Base-by-base conservation (phyloP, 148 eudicot genomes). In the Chenopodium berlandieri region DNA sequence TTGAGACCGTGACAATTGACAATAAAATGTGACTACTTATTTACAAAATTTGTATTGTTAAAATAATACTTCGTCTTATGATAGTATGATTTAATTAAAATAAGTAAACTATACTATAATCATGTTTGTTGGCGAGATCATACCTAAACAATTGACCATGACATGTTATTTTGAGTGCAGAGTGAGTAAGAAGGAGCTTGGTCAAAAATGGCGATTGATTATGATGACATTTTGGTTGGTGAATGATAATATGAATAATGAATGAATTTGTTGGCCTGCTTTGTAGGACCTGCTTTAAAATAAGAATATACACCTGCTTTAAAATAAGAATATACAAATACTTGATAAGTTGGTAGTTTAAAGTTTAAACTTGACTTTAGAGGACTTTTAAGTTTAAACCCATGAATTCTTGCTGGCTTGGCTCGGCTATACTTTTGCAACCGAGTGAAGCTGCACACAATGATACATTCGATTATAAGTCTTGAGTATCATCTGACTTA, bases 181-280 rank as follows among this genome's bases (percentile, higher is more conserved):
- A 20, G 54, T n/a, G 62, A 56, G 62, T 56, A 56, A 56, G 62
- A 56, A 14, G 17, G 22, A 81, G 65, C 8, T 20, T 20, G 83
- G 79, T 66, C 79, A 75, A 81, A 9, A 30, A 23, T 47, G 64
- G 63, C 25, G 71, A 34, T 40, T n/a, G 14, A 0, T 4, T 23
- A 1, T 31, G 40, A 4, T 13, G 70, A 68, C 13, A 52, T 76
- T 66, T 19, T 14, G 54, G 79, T 76, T 68, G 75, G 71, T 70
- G 46, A 20, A 67, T 25, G 58, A 73, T 44, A 48, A 22, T 37
- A 56, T 50, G 54, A 50, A 50, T 50, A 47, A 54, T n/a, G 25
- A 54, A 23, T 76, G 37, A 68, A 23, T 76, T 77, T 71, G 80
- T 60, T 76, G 76, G 76, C 76, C 75, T 76, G 80, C 76, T 30